Conservation (phyloP, 1,139 yeast species). For the Debaryomycetaceae sp. region DNA sequence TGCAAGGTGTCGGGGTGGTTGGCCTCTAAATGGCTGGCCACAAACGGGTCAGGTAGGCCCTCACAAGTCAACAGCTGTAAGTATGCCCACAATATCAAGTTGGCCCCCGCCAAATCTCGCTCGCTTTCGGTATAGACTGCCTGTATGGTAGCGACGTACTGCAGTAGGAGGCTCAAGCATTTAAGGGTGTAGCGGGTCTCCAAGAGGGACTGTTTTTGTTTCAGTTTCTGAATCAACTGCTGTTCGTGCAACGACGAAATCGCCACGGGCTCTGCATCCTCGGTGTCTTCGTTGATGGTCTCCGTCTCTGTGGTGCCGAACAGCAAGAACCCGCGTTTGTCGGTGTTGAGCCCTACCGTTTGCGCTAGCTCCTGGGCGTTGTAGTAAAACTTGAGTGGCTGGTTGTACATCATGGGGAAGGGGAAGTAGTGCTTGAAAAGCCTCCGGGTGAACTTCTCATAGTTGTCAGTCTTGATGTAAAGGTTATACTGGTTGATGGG, state of each 20-base stretch:
- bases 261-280: slow-evolving; percentile 22
- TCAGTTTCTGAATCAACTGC: slow-evolving; percentile 40
- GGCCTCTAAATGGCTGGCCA: slow-evolving; percentile 26
- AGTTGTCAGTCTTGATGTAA: slow-evolving; percentile 58
- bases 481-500: slow-evolving; percentile 57
- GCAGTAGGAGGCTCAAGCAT: slow-evolving; percentile 41
- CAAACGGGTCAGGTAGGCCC: slow-evolving; percentile 43
- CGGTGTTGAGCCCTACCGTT: slow-evolving; percentile 33
- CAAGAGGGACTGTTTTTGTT: slow-evolving; percentile 37
- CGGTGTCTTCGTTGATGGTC: slow-evolving; percentile 21
- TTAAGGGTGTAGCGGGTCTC: slow-evolving; percentile 50
- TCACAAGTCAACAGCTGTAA: slow-evolving; percentile 28
- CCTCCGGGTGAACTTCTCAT: slow-evolving; percentile 61
- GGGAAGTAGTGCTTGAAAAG: slow-evolving; percentile 57
- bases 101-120: slow-evolving; percentile 19
- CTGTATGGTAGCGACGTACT: slow-evolving; percentile 24
- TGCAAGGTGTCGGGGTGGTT: slow-evolving; percentile 22
- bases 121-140: slow-evolving; percentile 15
- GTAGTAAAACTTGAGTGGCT: slow-evolving; percentile 54
- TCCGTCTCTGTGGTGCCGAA: slow-evolving; percentile 20
- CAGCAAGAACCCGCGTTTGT: slow-evolving; percentile 22
- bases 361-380: slow-evolving; percentile 45
- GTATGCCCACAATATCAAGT: slow-evolving; percentile 38
- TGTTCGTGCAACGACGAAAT: slow-evolving; percentile 49
- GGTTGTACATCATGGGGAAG: slow-evolving; percentile 83